phyloP scores from a whole-genome alignment of 129 eudicot species.

The Deinandra increscens region DNA sequence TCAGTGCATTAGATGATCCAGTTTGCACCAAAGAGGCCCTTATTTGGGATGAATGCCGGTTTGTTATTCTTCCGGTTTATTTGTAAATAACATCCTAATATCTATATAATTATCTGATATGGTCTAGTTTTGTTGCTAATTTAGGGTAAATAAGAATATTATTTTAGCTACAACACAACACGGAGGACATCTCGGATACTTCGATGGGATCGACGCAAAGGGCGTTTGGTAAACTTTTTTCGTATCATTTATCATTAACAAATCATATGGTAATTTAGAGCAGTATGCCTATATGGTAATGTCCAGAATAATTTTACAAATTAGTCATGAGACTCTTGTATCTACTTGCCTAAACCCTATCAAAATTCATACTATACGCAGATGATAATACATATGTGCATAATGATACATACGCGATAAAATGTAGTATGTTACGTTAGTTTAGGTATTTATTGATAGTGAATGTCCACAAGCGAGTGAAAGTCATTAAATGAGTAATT shows the following conservation, averaged over 20 bases:
- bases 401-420: not conserved
- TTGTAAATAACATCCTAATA: not conserved
- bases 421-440: not conserved
- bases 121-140: constrained; percentile 15
- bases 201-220: constrained; percentile 76
- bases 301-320: not conserved
- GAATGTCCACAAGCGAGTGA: not conserved
- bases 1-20: constrained; percentile 90
- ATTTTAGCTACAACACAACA: constrained; percentile 80
- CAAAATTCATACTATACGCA: not conserved
- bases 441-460: not conserved
- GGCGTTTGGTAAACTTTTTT: constrained; percentile 62
- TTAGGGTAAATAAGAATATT: constrained; percentile 69
- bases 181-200: constrained; percentile 95
- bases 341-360: not conserved
- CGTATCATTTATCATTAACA: not conserved
- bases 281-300: not conserved
- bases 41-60: constrained; percentile 98
- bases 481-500: not conserved
- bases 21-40: constrained; percentile 92
- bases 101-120: not conserved
- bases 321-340: not conserved
- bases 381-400: not conserved
- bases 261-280: too few relatives aligned
- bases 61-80: constrained; percentile 3